Base-by-base conservation (phyloP, 148 eudicot species). In the Limonium bicolor region DNA sequence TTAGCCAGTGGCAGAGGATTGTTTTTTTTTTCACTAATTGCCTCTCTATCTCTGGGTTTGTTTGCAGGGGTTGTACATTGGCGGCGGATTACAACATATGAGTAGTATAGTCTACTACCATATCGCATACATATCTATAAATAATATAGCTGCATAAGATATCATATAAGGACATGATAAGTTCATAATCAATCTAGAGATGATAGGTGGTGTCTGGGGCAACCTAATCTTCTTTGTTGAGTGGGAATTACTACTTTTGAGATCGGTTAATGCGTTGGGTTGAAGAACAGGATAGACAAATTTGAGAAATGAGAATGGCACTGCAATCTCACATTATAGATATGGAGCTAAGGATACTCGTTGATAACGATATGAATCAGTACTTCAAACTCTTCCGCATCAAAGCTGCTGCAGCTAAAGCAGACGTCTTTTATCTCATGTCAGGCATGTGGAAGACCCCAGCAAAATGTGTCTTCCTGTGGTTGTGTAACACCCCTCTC, bases 391-490 rank as follows among this genome's bases (percentile, higher is more conserved):
- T 90, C 36, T 90, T 90, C 59, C 63, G 50, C 27, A 58, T 90
- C 60, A 90, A 84, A 75, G 75, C 77, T 41, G 60, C 53, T 42
- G 93, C 93, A 48, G 95, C 87, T 49, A 80, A 65, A 53, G 69
- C 74, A 18, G 97, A 84, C 27, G 79, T 80, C 26, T 80, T 78
- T 46, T 80, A 80, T 55, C 58, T 90, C 43, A 84, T 80, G 66
- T 77, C 95, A 53, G 97, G 97, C 56, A 68, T 73, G 64, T 90
- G 97, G 95, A 75, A 69, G 54, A 77, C 97, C 40, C 48, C 97
- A 36, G 73, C 79, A 14, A 95, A 90, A 36, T 73, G 87, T 27
- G 67, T 84, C 58, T 90, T 90, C 77, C 61, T 73, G 53, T 90
- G 97, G 97, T 77, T 90, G n/a, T n/a, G n/a, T n/a, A n/a, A n/a